Evolutionary conservation across 2,329 filamentous ascomycete species (phyloP).

Genomic region (Aspergillus quadrilineatus): DNA sequence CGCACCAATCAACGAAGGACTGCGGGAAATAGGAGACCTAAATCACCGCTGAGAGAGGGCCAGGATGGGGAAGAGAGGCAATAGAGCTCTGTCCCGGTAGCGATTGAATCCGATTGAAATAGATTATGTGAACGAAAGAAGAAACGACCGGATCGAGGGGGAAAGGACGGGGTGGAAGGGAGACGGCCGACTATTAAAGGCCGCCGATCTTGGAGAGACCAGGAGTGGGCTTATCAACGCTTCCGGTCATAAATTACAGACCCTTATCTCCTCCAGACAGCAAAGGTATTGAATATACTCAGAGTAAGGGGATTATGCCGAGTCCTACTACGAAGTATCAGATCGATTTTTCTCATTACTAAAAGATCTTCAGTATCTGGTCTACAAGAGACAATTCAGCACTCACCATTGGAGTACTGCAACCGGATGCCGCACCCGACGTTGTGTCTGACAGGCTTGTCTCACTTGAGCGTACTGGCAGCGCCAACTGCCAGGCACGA

Average conservation of each 20-base stretch:
- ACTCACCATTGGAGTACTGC: neutral
- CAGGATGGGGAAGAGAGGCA: slow-evolving; percentile 4
- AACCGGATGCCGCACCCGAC: neutral
- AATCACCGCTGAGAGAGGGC: slow-evolving; percentile 11
- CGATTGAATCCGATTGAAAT: neutral
- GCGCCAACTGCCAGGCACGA: neutral
- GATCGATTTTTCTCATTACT: too few relatives aligned
- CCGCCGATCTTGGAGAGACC: neutral
- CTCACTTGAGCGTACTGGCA: neutral
- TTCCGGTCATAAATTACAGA: neutral
- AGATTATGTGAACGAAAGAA: slow-evolving; percentile 6
- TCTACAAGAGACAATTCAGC: too few relatives aligned
- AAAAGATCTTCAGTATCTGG: neutral
- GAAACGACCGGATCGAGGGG: slow-evolving; percentile 9
- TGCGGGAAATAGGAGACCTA: slow-evolving; percentile 11
- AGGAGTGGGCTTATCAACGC: neutral
- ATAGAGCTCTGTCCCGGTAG: slow-evolving; percentile 1
- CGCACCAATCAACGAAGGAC: slow-evolving; percentile 20
- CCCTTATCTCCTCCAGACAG: neutral
- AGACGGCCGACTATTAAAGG: slow-evolving; percentile 1
- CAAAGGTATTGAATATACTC: neutral
- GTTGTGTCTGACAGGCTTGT: neutral
- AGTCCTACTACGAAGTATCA: neutral
- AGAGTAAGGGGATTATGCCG: neutral
- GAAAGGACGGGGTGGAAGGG: slow-evolving; percentile 6